Evolutionary conservation across 73 alveolate genomes (phyloP), one percentile per base, ranked within the genome.

Genomic region (Tetrahymena malaccensis): DNA sequence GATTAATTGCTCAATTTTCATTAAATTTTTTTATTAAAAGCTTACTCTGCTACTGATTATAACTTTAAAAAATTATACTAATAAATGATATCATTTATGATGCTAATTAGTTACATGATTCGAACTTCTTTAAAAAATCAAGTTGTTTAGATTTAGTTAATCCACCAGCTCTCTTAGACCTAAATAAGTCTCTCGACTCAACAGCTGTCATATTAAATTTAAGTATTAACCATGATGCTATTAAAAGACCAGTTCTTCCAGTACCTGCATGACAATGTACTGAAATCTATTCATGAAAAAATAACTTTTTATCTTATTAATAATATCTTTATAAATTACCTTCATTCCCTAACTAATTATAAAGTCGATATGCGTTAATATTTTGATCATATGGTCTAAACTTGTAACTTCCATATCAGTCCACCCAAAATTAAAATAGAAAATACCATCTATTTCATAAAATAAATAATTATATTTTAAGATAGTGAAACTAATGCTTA

Each of bases 201-300:
- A 58, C 94, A 16, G 98, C 97, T 12, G 34, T 27, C 96, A 97
- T 93, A 34, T 94, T 93, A 35, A 95, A 93, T 34, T 94, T 94
- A 94, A 70, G 96, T 10, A 97, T 93, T 12, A 97, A 43, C 96
- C 96, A 97, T 21, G 98, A 96, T 10, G 96, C 98, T 33, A 97
- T 96, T 38, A 95, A 98, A 22, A 97, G 95, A 25, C 98, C 98
- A 27, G 98, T 97, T 95, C 98, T 97, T 11, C 98, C 98, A 85
- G 97, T 96, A 5, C 98, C 98, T 21, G 98, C 98, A 94, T 97
- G 98, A 94, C 98, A 97, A 93, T 97, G 98, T 7, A 97, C 98
- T 31, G 98, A 96, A 3, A 70, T 8, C 89, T 70, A 22, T n/a
- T n/a, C 5, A 9, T 1, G 10, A n/a, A 70, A 70, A 70, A 27